Evolutionary conservation across 805 yeast species (phyloP).

Genomic region (Candida michaelii): DNA sequence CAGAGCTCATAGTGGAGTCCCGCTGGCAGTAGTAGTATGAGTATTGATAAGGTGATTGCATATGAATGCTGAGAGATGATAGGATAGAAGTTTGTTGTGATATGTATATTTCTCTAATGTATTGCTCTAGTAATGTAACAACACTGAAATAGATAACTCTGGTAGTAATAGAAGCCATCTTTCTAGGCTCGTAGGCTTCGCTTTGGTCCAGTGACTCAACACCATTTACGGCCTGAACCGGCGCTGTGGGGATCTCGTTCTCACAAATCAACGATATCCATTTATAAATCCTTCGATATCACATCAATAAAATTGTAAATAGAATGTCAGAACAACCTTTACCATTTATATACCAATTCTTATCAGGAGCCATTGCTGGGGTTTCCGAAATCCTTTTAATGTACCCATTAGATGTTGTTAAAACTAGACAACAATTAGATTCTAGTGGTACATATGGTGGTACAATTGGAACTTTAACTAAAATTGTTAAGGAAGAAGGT

Average conservation of each 20-base stretch:
- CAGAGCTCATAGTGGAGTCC: too few relatives aligned
- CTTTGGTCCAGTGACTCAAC: neutral
- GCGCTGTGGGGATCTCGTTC: constrained; percentile 4
- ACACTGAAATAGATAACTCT: too few relatives aligned
- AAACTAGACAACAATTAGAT: constrained; percentile 88
- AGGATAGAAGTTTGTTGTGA: too few relatives aligned
- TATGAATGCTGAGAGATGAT: too few relatives aligned
- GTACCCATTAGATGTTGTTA: constrained; percentile 97
- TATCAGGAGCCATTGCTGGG: constrained; percentile 94
- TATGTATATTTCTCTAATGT: too few relatives aligned
- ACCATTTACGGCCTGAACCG: neutral
- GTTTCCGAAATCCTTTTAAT: constrained; percentile 91
- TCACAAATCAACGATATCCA: constrained; percentile 6
- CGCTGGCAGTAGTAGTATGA: too few relatives aligned
- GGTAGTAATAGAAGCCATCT: too few relatives aligned
- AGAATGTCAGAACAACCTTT: constrained; percentile 29
- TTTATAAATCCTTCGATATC: neutral
- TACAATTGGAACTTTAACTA: constrained; percentile 77
- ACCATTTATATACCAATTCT: constrained; percentile 90
- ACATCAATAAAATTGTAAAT: neutral
- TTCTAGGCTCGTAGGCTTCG: too few relatives aligned
- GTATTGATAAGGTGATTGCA: too few relatives aligned
- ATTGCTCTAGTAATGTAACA: too few relatives aligned
- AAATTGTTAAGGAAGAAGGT: constrained; percentile 87
- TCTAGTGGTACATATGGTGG: constrained; percentile 70